Base-by-base conservation (phyloP, 257 asterid genomes). In the Salvia miltiorrhiza region DNA sequence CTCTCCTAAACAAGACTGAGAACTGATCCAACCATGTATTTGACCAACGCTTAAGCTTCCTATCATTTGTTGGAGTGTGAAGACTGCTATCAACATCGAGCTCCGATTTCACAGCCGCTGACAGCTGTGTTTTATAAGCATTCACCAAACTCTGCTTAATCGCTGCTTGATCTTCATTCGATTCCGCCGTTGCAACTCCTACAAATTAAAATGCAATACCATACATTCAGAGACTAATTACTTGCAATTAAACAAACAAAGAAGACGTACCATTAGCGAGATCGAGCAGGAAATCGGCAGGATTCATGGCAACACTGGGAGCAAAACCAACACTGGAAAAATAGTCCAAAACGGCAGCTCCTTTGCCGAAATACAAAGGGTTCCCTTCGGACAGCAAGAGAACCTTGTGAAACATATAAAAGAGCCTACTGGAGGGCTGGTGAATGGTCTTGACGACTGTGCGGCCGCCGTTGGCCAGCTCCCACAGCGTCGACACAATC, bases 341-440 rank as follows among this genome's bases (percentile, higher is more conserved):
- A 69, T 89, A 89, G 17, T 80, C 85, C 86, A 92, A 40, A 1
- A 68, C 92, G 10, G 40, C 48, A 0, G 61, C 63, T 0, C 95
- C 92, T 70, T 70, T 86, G 14, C 97, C 96, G 37, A 71, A 89
- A 61, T 81, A 92, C 80, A 89, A 58, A 0, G 89, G 85, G 53
- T 84, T 85, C 26, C 96, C 97, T 39, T 92, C 96, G 0, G 88
- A 85, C 63, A 89, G 37, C 73, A 92, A 9, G 11, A 92, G 70
- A 1, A 92, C 90, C 82, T 87, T 89, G 28, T 92, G 93, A 67
- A 89, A 92, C 96, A 83, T 78, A 47, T 92, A 87, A 54, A 70
- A 92, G 28, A 92, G 43, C 78, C 94, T 77, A 24, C 97, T 87
- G 24, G 96, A 89, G 19, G 97, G 97, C 76, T 92, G 96, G 55